phyloP scores from a whole-genome alignment of 2,329 filamentous ascomycete genomes.

The Cercospora beticola region DNA sequence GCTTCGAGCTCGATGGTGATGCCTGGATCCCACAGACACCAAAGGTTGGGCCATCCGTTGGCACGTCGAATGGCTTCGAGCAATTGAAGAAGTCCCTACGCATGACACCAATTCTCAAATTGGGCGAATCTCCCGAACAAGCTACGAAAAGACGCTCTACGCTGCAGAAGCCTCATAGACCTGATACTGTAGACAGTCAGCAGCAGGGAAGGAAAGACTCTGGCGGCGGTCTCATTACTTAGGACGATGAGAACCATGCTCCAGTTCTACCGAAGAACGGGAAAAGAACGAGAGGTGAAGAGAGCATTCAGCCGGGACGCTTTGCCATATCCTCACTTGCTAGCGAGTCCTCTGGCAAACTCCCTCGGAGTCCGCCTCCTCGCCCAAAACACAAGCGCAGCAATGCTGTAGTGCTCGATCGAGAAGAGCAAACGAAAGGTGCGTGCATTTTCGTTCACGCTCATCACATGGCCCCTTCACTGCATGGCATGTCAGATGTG shows the following conservation, averaged over 20 bases:
- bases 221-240: neutral
- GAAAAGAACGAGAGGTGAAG: neutral
- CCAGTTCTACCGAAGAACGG: neutral
- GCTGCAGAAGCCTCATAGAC: constrained; percentile 16
- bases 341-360: neutral
- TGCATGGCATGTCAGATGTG: neutral
- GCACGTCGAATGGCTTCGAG: constrained; percentile 10
- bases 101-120: constrained; percentile 26
- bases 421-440: constrained; percentile 10
- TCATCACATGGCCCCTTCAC: constrained; percentile 3
- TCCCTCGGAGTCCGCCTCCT: constrained; percentile 5
- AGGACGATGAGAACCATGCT: neutral
- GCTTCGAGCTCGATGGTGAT: constrained; percentile 22
- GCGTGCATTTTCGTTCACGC: neutral
- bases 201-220: constrained; percentile 11
- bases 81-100: constrained; percentile 19
- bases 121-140: constrained; percentile 20
- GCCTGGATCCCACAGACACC: constrained; percentile 21
- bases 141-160: constrained; percentile 22
- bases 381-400: constrained; percentile 10
- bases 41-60: constrained; percentile 17
- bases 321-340: constrained; percentile 9
- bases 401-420: constrained; percentile 8
- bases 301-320: neutral
- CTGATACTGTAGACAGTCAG: neutral